These are phyloP conservation scores for Cladophialophora immunda DNA, from an alignment of 2,329 filamentous ascomycete genomes.

Conservation along the genomic window DNA sequence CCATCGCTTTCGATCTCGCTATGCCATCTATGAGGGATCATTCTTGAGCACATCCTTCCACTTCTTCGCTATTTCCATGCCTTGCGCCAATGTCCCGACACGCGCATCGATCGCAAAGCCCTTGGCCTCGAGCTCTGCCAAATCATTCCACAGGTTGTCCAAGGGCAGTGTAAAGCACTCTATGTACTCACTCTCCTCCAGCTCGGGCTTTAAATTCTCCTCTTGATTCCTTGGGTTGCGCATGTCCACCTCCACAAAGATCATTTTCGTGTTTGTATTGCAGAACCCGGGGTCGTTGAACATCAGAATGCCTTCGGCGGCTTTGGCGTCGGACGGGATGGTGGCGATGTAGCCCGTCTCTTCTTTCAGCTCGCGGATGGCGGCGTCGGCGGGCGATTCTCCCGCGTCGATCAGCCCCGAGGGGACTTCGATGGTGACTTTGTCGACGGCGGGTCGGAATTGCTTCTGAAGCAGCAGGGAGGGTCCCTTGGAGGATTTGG, in stretches of 20 bases:
- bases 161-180: constrained; percentile 77
- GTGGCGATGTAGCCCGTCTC: constrained; percentile 69
- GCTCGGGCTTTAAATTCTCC: constrained; percentile 67
- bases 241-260: constrained; percentile 78
- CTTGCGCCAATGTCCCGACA: constrained; percentile 79
- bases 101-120: constrained; percentile 82
- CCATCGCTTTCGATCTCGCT: background rate
- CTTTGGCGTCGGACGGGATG: constrained; percentile 35
- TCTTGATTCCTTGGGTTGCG: constrained; percentile 70
- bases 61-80: constrained; percentile 74
- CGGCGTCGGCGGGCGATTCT: constrained; percentile 64
- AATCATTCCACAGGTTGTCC: constrained; percentile 70
- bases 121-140: constrained; percentile 70
- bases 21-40: constrained; percentile 11
- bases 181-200: constrained; percentile 85
- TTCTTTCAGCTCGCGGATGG: constrained; percentile 67
- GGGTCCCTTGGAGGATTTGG: constrained; percentile 46
- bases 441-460: constrained; percentile 67
- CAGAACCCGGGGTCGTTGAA: constrained; percentile 56
- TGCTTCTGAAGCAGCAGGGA: constrained; percentile 59
- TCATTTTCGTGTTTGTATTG: constrained; percentile 62
- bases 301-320: constrained; percentile 41
- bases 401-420: constrained; percentile 67
- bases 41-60: constrained; percentile 37
- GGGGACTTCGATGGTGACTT: constrained; percentile 67